A percentile compares a stretch with the other conserved stretches of the same genome.
These are phyloP conservation scores for Neofusicoccum laricinum DNA, from an alignment of 2,329 filamentous ascomycete genomes.

Conservation along the genomic window DNA sequence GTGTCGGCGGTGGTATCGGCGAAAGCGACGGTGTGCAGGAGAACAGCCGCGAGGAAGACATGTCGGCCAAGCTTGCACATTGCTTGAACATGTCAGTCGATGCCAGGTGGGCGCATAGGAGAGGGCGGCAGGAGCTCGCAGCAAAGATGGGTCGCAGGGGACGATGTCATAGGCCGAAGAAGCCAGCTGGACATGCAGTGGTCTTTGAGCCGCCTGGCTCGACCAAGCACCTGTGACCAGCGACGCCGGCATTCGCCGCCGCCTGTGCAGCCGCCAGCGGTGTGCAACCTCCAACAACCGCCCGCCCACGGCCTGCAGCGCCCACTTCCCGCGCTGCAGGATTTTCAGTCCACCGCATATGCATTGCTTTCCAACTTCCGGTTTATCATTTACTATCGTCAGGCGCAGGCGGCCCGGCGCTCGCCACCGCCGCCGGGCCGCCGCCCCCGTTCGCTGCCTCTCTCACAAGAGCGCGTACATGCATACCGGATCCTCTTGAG, in stretches of 20 bases:
- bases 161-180: conserved; percentile 14
- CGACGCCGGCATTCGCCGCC: conserved; percentile 7
- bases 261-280: background rate
- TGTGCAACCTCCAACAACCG: conserved; percentile 1
- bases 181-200: background rate
- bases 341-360: background rate
- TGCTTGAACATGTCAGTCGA: conserved; percentile 18
- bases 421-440: background rate
- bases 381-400: conserved; percentile 13
- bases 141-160: background rate
- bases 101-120: conserved; percentile 10
- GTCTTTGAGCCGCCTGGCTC: background rate
- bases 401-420: background rate
- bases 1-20: conserved; percentile 11
- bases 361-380: background rate
- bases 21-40: conserved; percentile 25
- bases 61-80: conserved; percentile 20
- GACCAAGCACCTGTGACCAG: background rate
- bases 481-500: background rate
- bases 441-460: conserved; percentile 4
- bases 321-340: conserved; percentile 2
- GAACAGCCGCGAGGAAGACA: conserved; percentile 18
- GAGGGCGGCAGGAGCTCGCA: conserved; percentile 1
- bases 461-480: conserved; percentile 3
- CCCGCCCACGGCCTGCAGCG: background rate